A percentile compares a stretch with the other conserved stretches of the same genome.
Conservation (phyloP, 2,329 filamentous ascomycete genomes). For the Rhynchosporium secalis region DNA sequence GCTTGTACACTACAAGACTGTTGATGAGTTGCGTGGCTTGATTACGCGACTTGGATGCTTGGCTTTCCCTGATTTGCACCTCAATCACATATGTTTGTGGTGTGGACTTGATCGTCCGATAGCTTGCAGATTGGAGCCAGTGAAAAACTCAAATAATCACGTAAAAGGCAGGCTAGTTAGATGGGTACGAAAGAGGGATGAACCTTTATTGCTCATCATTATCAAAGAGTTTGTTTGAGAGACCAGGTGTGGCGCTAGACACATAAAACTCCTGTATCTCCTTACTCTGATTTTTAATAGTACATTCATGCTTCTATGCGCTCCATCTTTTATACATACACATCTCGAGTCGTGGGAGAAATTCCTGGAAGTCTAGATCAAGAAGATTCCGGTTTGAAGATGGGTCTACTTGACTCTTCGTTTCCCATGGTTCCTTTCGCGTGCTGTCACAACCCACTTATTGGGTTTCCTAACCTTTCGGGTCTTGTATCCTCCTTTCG, state of each 20-base stretch:
- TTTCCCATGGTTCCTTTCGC: slow-evolving; percentile 88
- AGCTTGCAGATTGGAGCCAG: slow-evolving; percentile 7
- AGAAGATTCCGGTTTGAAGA: not conserved
- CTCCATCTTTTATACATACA: slow-evolving; percentile 8
- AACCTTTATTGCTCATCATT: not conserved
- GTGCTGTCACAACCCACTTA: slow-evolving; percentile 82
- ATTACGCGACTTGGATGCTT: slow-evolving; percentile 5
- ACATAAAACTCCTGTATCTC: slow-evolving; percentile 19
- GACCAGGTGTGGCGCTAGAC: not conserved
- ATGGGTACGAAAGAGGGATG: not conserved
- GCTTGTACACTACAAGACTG: too few relatives aligned
- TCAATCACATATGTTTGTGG: not conserved
- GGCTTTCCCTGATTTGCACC: not conserved
- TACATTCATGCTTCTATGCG: slow-evolving; percentile 1
- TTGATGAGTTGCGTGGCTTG: not conserved
- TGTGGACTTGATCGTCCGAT: not conserved
- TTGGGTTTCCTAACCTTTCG: slow-evolving; percentile 86
- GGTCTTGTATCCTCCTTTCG: slow-evolving; percentile 91
- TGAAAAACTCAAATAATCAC: too few relatives aligned
- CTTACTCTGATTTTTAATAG: slow-evolving; percentile 3
- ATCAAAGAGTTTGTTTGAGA: not conserved
- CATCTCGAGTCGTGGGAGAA: not conserved
- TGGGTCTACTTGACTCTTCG: slow-evolving; percentile 63
- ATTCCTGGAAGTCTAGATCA: not conserved
- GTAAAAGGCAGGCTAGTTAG: too few relatives aligned